A percentile compares a stretch with the other conserved stretches of the same genome.
These are phyloP conservation scores for Kuraishia floccosa DNA, from an alignment of 805 yeast genomes.

Conservation along the genomic window DNA sequence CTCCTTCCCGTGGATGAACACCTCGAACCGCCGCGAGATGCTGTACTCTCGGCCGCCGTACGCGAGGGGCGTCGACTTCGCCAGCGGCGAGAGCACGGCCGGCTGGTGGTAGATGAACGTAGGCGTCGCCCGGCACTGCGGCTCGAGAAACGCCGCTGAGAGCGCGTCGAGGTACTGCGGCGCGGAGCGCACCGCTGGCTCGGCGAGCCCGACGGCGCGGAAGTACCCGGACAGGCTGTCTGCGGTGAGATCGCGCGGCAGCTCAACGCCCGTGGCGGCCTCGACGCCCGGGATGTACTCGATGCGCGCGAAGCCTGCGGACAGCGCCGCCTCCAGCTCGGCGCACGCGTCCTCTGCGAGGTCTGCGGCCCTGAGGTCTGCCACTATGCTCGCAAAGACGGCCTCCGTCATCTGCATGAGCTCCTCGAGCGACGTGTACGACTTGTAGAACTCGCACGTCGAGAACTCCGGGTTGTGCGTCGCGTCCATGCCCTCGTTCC, in stretches of 20 bases:
- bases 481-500: slow-evolving; percentile 89
- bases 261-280: slow-evolving; percentile 27
- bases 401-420: slow-evolving; percentile 55
- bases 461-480: slow-evolving; percentile 95
- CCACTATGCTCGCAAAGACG: background rate
- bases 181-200: slow-evolving; percentile 32
- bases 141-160: slow-evolving; percentile 53
- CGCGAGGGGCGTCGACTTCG: slow-evolving; percentile 42
- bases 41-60: slow-evolving; percentile 20
- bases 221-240: slow-evolving; percentile 29
- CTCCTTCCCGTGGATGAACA: slow-evolving; percentile 73
- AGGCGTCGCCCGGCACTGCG: slow-evolving; percentile 45
- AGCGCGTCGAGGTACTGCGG: slow-evolving; percentile 56
- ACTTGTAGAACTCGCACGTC: slow-evolving; percentile 78
- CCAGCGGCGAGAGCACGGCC: slow-evolving; percentile 72
- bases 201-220: slow-evolving; percentile 18
- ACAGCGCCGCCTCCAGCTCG: slow-evolving; percentile 8
- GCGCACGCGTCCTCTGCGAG: slow-evolving; percentile 4
- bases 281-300: slow-evolving; percentile 67
- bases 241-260: slow-evolving; percentile 35
- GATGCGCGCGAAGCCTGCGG: slow-evolving; percentile 23
- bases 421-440: slow-evolving; percentile 55
- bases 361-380: background rate
- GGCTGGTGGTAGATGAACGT: slow-evolving; percentile 80
- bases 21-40: slow-evolving; percentile 67